Percentiles rank a stretch among this genome's conserved stretches.
These are phyloP conservation scores for Euphrasia arctica DNA, from an alignment of 305 asterid genomes.

Conservation along the genomic window DNA sequence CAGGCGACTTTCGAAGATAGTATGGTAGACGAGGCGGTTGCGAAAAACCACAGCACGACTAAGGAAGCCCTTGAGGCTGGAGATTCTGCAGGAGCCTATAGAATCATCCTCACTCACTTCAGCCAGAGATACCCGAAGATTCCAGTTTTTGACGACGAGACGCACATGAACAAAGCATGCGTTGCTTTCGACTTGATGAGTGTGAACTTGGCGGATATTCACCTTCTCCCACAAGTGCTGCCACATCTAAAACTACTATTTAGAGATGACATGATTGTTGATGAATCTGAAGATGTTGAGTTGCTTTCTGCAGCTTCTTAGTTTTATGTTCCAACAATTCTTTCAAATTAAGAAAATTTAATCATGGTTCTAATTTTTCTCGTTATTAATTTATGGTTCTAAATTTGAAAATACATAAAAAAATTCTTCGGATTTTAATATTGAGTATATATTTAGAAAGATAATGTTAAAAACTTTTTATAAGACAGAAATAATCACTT, in stretches of 20 bases:
- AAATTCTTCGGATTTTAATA: neutral
- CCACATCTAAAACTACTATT: slow-evolving; percentile 71
- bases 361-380: slow-evolving; percentile 46
- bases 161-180: slow-evolving; percentile 70
- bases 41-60: slow-evolving; percentile 95
- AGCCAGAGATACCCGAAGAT: slow-evolving; percentile 96
- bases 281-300: slow-evolving; percentile 63
- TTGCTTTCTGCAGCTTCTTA: slow-evolving; percentile 38
- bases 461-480: too few relatives aligned
- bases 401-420: too few relatives aligned
- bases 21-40: slow-evolving; percentile 68
- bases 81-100: slow-evolving; percentile 73
- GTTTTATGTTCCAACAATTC: slow-evolving; percentile 23
- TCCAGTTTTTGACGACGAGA: slow-evolving; percentile 74
- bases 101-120: slow-evolving; percentile 83
- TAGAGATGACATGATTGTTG: slow-evolving; percentile 61
- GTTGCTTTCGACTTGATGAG: slow-evolving; percentile 96
- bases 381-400: slow-evolving; percentile 21
- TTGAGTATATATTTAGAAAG: too few relatives aligned
- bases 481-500: too few relatives aligned
- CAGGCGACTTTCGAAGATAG: slow-evolving; percentile 46
- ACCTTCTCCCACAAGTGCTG: slow-evolving; percentile 68
- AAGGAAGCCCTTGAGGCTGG: slow-evolving; percentile 79
- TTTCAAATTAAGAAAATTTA: slow-evolving; percentile 35
- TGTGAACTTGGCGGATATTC: slow-evolving; percentile 74